Evolutionary conservation across 129 eudicot genomes (phyloP), one percentile per base, ranked within the genome.

Genomic region (Scalesia atractyloides): DNA sequence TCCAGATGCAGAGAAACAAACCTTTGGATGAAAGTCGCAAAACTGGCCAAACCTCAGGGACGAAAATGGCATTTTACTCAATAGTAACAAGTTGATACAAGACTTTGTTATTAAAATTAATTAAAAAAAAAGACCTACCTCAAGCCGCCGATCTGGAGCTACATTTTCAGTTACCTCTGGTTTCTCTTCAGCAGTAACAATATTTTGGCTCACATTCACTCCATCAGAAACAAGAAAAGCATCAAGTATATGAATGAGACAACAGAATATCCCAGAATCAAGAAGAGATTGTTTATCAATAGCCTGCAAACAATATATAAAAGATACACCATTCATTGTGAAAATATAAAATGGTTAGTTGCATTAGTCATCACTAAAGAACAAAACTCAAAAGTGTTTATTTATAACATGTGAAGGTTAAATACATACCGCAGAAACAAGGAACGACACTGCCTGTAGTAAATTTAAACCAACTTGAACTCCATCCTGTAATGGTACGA

Each of bases 201-300:
- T 73, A 59, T 74, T 79, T 39, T 80, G 84, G 14, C 69, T 76
- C 59, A 41, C 76, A 73, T 50, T 77, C 46, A 76, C 88, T 60
- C 81, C 91, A 79, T 73, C 78, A 48, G 88, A 80, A 71, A 82
- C 93, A 85, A 95, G 82, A 80, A 95, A 88, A 78, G 93, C 85
- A 81, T 82, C 79, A 15, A 95, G 89, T 75, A 95, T 81, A 83
- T 95, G 87, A 76, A 91, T 87, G 30, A 95, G 93, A 78, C 99
- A 95, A 68, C 91, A 86, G 69, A 95, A 75, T 58, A 95, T 95
- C 74, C 99, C 99, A 46, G 99, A 90, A 83, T 95, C 99, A 68
- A 95, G 95, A 56, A 95, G 96, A 48, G 96, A 91, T 79, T 88
- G 97, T 78, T 88, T 91, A 83, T 95, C 99, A 84, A 86, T 76